Base-by-base conservation (phyloP, 306 rosid species). In the Aeschynomene evenia region DNA sequence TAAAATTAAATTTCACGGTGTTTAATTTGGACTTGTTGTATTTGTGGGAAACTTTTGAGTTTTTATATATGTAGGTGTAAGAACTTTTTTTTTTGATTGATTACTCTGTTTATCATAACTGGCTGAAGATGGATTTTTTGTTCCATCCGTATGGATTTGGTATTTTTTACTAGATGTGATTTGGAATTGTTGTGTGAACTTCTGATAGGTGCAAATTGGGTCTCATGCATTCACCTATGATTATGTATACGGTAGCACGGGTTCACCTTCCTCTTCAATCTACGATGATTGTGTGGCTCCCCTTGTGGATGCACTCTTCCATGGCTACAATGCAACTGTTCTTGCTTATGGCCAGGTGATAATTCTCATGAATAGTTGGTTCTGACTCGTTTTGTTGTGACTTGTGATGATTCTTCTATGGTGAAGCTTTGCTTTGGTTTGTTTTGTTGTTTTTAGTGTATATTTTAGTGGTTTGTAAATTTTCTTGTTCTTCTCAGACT, bases 321-420 rank as follows among this genome's bases (percentile, higher is more conserved):
- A 84, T 52, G 99, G 99, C 4, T 95, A 95, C 60, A 95, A 95
- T 71, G 97, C 99, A 24, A 95, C 99, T 0, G 99, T 95, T 52
- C 95, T 95, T 50, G 99, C 99, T 3, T 95, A 89, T 63, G 99
- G 99, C 5, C 99, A 95, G 99, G 99, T 95, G 31, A 53, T 36
- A 51, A 11, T 24, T 36, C 54, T 73, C 51, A 18, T 20, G 7
- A 14, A 1, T 15, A 46, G 51, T 54, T 49, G 3, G 6, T 28
- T 14, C 45, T 21, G 18, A 4, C 12, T 37, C 6, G 16, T 12
- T 43, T 28, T 28, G 31, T 28, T 28, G 6, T 2, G 31, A 20
- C 4, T 40, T 68, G 12, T 23, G 13, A 23, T 9, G 2, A 2
- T 4, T 16, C 18, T 4, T 7, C 40, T 6, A n/a, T 55, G 14